phyloP scores from a whole-genome alignment of 1,139 yeast species.

The Zygosaccharomyces sapae region DNA sequence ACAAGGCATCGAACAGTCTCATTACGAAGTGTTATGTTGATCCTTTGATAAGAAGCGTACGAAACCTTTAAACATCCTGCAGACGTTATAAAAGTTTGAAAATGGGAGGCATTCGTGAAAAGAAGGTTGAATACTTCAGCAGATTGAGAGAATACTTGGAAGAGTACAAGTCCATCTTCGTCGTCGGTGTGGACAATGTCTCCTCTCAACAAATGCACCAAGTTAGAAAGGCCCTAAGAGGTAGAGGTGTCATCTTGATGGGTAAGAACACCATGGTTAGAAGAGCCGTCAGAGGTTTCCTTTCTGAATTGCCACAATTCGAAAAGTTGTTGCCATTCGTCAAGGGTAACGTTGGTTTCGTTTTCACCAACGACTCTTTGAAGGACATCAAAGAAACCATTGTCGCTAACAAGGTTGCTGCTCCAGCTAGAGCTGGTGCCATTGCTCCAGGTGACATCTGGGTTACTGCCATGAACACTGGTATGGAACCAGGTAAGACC shows the following conservation, averaged over 20 bases:
- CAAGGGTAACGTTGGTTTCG: constrained; percentile 98
- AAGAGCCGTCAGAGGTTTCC: constrained; percentile 98
- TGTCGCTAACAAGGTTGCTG: constrained; percentile 93
- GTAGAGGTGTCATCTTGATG: constrained; percentile 92
- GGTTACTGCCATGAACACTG: constrained; percentile 99
- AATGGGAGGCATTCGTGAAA: constrained; percentile 99
- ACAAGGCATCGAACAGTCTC: not conserved
- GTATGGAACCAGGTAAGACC: constrained; percentile 99
- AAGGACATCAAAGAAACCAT: constrained; percentile 85
- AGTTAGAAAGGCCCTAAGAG: constrained; percentile 95
- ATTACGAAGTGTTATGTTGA: not conserved
- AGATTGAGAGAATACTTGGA: constrained; percentile 94
- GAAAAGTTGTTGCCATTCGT: constrained; percentile 93
- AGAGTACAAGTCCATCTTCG: constrained; percentile 96
- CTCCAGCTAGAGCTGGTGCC: constrained; percentile 99
- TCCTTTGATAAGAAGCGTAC: not conserved
- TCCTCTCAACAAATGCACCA: constrained; percentile 99
- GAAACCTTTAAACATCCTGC: constrained; percentile 91
- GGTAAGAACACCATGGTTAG: constrained; percentile 99
- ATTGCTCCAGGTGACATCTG: constrained; percentile 96
- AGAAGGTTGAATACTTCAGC: constrained; percentile 90
- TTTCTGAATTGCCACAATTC: constrained; percentile 89
- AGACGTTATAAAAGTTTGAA: constrained; percentile 67
- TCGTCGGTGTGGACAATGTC: constrained; percentile 99
- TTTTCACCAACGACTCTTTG: constrained; percentile 96